Conservation (phyloP, 495 filamentous ascomycete genomes). For the Tetracladium marchalianum region DNA sequence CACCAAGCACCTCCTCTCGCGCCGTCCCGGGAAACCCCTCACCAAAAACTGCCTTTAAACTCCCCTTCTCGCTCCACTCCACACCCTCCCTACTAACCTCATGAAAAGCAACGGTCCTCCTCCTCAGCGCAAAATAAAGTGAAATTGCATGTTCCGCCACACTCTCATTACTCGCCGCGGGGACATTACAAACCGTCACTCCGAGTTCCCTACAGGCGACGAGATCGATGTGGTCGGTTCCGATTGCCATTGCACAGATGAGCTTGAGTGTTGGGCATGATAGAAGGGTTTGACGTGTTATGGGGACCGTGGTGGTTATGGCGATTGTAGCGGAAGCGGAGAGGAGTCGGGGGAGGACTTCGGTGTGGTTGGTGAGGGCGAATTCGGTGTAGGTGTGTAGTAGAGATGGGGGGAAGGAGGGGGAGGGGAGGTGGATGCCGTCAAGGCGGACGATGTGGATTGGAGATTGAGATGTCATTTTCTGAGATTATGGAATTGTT, state of each 20-base stretch:
- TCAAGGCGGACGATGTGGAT: conserved; percentile 14
- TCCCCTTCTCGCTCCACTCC: conserved; percentile 20
- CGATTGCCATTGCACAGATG: conserved; percentile 40
- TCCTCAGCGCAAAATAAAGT: conserved; percentile 42
- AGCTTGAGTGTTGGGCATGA: conserved; percentile 31
- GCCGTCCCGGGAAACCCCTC: conserved; percentile 27
- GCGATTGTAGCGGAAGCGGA: conserved; percentile 16
- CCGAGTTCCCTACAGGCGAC: conserved; percentile 31
- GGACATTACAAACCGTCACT: conserved; percentile 36
- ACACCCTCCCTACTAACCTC: conserved; percentile 23
- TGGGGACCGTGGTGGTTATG: conserved; percentile 29
- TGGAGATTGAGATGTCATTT: conserved; percentile 1
- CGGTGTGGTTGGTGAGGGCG: neutral
- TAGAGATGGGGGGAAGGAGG: conserved; percentile 6
- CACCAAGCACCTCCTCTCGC: conserved; percentile 31
- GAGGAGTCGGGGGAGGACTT: neutral
- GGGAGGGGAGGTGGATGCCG: conserved; percentile 5
- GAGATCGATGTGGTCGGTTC: conserved; percentile 41
- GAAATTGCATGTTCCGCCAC: conserved; percentile 46
- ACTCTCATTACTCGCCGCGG: conserved; percentile 36
- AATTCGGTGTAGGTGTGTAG: conserved; percentile 3
- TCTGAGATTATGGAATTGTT: neutral
- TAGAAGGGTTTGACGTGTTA: conserved; percentile 27
- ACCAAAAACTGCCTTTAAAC: conserved; percentile 24
- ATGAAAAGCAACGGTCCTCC: conserved; percentile 35